These are phyloP conservation scores for Euphorbia peplus DNA, from an alignment of 345 rosid genomes.

Conservation along the genomic window DNA sequence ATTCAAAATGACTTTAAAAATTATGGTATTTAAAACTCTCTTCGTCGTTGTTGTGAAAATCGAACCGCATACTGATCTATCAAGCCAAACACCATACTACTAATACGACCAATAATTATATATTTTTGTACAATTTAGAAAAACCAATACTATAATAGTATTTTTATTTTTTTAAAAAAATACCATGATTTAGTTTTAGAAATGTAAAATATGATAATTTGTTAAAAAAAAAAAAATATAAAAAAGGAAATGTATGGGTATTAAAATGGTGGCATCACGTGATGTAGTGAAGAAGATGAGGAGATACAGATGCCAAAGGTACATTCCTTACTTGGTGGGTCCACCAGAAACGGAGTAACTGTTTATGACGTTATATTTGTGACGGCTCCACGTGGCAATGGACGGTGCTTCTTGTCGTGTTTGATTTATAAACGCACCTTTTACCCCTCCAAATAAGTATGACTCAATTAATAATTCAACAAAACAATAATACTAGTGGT, in stretches of 20 bases:
- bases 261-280: not conserved
- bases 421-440: not conserved
- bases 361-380: conserved; percentile 9
- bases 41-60: too few relatives aligned
- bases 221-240: too few relatives aligned
- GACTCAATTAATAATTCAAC: not conserved
- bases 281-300: not conserved
- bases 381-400: conserved; percentile 5
- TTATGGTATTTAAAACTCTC: too few relatives aligned
- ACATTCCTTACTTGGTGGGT: conserved; percentile 1
- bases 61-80: too few relatives aligned
- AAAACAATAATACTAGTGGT: not conserved
- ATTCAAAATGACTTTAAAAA: too few relatives aligned
- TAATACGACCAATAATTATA: too few relatives aligned
- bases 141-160: too few relatives aligned
- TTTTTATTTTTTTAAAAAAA: too few relatives aligned
- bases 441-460: not conserved
- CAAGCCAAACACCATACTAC: too few relatives aligned
- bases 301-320: not conserved
- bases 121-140: too few relatives aligned
- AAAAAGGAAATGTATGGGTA: not conserved
- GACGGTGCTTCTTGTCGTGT: conserved; percentile 1
- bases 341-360: not conserved
- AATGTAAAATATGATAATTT: too few relatives aligned
- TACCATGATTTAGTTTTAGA: too few relatives aligned